Evolutionary conservation across 495 filamentous ascomycete genomes (phyloP).

Genomic region (Beverwykella pulmonaria): DNA sequence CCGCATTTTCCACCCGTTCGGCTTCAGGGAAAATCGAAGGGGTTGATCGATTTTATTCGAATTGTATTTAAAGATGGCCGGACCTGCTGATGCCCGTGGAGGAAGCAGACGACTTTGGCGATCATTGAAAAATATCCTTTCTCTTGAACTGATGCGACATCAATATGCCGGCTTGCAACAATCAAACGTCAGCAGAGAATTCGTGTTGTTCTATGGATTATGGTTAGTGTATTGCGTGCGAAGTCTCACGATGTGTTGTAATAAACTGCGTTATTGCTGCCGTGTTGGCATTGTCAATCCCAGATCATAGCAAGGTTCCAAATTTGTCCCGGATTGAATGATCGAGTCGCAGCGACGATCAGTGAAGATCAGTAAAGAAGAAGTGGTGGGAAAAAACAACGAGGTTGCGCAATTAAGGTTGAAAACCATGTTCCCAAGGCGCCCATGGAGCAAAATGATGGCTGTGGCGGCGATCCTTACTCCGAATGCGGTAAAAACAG

Average conservation of each 20-base stretch:
- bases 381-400: not conserved
- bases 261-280: conserved; percentile 9
- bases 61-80: too few species aligned
- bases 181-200: conserved; percentile 19
- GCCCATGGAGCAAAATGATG: conserved; percentile 12
- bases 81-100: not conserved
- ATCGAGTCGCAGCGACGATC: conserved; percentile 9
- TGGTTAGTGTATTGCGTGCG: not conserved
- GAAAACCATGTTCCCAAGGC: conserved; percentile 20
- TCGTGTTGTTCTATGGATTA: not conserved
- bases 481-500: conserved; percentile 14
- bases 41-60: too few species aligned
- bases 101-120: not conserved
- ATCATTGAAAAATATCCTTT: not conserved
- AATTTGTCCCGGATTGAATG: conserved; percentile 14
- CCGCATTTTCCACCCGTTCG: too few species aligned
- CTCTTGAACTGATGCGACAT: conserved; percentile 26
- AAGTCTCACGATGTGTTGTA: too few species aligned
- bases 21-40: too few species aligned
- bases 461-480: conserved; percentile 24
- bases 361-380: conserved; percentile 11
- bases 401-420: conserved; percentile 9
- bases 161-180: conserved; percentile 14
- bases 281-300: conserved; percentile 9
- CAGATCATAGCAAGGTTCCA: conserved; percentile 23